Base-by-base conservation (phyloP, 768 basidiomycete genomes). In the Leccinellum luteum region DNA sequence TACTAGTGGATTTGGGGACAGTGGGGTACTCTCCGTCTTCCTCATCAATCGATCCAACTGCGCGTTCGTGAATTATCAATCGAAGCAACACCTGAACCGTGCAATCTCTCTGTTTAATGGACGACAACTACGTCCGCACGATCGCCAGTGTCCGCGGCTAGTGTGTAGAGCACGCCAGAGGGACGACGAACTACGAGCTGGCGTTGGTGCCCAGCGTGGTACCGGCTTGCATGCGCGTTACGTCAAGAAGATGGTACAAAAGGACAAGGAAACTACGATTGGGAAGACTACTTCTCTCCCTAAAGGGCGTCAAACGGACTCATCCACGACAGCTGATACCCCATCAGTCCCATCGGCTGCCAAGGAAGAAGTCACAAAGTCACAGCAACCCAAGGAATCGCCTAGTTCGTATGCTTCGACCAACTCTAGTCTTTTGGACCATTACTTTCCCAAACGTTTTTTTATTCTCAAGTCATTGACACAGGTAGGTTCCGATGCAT, bases 11-110 rank as follows among this genome's bases (percentile, higher is more conserved):
- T 51, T 8, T 19, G 28, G 48, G 14, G 59, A 52, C 56, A 77
- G 77, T 43, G 92, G 92, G 8, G 84, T 97, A 1, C 70, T 87
- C 2, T 94, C 91, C 13, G 85, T 98, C 58, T 97, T 96, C 74
- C 84, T 94, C 53, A 98, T 98, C 64, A 82, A 88, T n/a, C 85
- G 92, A n/a, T 95, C 94, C 3, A 92, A 85, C 66, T 98, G 95
- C 72, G 92, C 92, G 4, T 98, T 98, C 67, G 82, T 96, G 72
- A 98, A 98, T 71, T 96, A 88, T 66, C 81, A 83, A 48, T 81
- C 79, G 0, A 82, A 89, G 64, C 73, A 67, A 6, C 77, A 85
- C 57, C 74, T 98, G 21, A 75, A 81, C 9, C 74, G 74, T 5
- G 93, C 92, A 4, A 90, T 95, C 56, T 65, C 69, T 3, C 80